Base-by-base conservation (phyloP, 1,284 basidiomycete genomes). In the Earliella scabrosa region DNA sequence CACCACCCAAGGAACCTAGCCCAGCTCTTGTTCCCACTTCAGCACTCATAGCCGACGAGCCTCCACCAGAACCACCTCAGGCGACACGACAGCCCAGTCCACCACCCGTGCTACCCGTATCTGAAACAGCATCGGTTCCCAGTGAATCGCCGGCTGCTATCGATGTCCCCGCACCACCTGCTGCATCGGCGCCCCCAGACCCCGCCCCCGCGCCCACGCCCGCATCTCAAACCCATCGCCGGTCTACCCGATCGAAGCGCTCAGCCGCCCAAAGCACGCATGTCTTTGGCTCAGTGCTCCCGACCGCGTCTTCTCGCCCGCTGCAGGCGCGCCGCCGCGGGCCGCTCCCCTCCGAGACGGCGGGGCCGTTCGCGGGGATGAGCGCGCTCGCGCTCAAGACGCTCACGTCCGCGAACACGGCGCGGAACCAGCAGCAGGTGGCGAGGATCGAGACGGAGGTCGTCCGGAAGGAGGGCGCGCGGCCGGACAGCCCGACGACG, bases 401-500 rank as follows among this genome's bases (percentile, higher is more conserved):
- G 27, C 77, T 92, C 46, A 92, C 90, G 5, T 78, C 76, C 16
- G 78, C 82, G 32, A 92, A 92, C 68, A 92, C 90, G 4, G 71
- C 75, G 44, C 82, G 75, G 66, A 92, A 92, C 63, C 87, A 92
- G 71, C 74, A 78, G 45, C 88, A 86, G 51, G 64, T 85, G 26
- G 77, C 78, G 3, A 81, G 77, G 55, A 69, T 90, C 32, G 80
- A 86, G 68, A 87, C 77, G 43, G 82, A 88, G 68, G 80, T 94
- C 21, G 74, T 95, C 27, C 80, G 86, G 43, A 87, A 82, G 66
- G 79, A 85, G 32, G 92, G 92, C 23, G 73, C 76, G 20, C 74
- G 93, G 52, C 93, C 93, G 11, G 90, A 89, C 55, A 93, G 89
- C 68, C 92, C 92, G 2, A 82, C 79, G 18, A 84, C 88, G 45